Conservation (phyloP, 371 early-diverging fungal species). For the Mucor lusitanicus region DNA sequence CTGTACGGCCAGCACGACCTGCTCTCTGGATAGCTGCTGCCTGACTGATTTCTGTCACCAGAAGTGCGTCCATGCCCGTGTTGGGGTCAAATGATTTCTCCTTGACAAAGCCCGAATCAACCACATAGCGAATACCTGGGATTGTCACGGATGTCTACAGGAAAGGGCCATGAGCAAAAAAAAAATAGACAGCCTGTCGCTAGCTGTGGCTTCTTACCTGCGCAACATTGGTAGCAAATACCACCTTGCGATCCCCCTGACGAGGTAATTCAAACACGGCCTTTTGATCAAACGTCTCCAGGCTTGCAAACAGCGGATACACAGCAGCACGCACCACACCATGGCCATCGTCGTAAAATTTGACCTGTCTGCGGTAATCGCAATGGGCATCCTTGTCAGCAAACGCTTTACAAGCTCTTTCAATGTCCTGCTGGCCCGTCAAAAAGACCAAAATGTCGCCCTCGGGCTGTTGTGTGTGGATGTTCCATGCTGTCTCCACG, state of each 20-base stretch:
- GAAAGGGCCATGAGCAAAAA: conserved; percentile 11
- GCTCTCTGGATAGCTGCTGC: conserved; percentile 97
- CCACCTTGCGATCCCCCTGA: conserved; percentile 84
- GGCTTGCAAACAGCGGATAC: conserved; percentile 90
- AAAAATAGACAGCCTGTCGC: too few species aligned
- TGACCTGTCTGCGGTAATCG: conserved; percentile 40
- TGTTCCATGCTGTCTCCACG: conserved; percentile 78
- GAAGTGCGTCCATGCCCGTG: conserved; percentile 83
- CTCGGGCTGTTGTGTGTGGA: conserved; percentile 70
- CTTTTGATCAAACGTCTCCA: conserved; percentile 88
- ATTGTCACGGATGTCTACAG: conserved; percentile 73
- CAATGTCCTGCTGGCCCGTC: conserved; percentile 92
- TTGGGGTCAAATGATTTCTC: conserved; percentile 81
- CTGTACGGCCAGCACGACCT: conserved; percentile 96
- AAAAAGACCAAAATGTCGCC: conserved; percentile 90
- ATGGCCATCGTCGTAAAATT: conserved; percentile 53
- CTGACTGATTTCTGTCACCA: conserved; percentile 81
- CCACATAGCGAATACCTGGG: conserved; percentile 88
- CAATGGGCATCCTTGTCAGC: conserved; percentile 26
- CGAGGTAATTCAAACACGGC: conserved; percentile 92
- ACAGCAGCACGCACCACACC: conserved; percentile 57
- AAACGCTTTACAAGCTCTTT: conserved; percentile 65
- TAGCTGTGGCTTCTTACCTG: too few species aligned
- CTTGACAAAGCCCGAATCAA: conserved; percentile 94
- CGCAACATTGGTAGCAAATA: conserved; percentile 99